Evolutionary conservation across 805 yeast species (phyloP), one percentile per base, ranked within the genome.

Genomic region (Yamadazyma phyllophila): DNA sequence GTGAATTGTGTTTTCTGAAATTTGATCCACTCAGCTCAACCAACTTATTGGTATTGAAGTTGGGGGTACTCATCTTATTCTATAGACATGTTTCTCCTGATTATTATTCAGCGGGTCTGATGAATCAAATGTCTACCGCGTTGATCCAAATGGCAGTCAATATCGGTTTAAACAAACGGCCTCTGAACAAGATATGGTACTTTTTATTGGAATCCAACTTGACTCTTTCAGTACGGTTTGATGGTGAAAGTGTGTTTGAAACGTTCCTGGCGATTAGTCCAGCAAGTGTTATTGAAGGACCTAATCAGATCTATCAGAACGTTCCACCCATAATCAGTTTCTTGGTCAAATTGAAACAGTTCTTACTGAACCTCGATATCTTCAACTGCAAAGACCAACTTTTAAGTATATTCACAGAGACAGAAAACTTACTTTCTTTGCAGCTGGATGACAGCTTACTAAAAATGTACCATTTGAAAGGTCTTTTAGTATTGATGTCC

Each of bases 91-190:
- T 29, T 17, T 27, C 40, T 5, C 45, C 45, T 14, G 30, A 29
- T 14, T 42, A 16, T 17, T 20, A 40, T 17, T 14, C 43, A 12
- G 14, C 36, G 6, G n/a, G 32, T 14, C 13, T 24, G 20, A 31
- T 32, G 36, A 32, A 32, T 13, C 13, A 17, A 8, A 13, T 40
- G 4, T 31, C 30, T 9, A 20, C 82, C 1, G 71, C 80, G 64
- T 65, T 82, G 16, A 65, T 80, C 10, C 86, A 81, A 53, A 80
- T 83, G 83, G 86, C 83, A 0, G 72, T 78, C 44, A 74, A 83
- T 15, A 74, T 83, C 50, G 90, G 89, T 0, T 53, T 83, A 10
- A 32, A 24, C 26, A 20, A 14, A 11, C 14, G 34, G 12, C 24
- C 40, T 7, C 39, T 26, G 36, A 26, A 42, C 14, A 42, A 42